phyloP scores from a whole-genome alignment of 2,329 filamentous ascomycete species.

The Thelonectria blattea region DNA sequence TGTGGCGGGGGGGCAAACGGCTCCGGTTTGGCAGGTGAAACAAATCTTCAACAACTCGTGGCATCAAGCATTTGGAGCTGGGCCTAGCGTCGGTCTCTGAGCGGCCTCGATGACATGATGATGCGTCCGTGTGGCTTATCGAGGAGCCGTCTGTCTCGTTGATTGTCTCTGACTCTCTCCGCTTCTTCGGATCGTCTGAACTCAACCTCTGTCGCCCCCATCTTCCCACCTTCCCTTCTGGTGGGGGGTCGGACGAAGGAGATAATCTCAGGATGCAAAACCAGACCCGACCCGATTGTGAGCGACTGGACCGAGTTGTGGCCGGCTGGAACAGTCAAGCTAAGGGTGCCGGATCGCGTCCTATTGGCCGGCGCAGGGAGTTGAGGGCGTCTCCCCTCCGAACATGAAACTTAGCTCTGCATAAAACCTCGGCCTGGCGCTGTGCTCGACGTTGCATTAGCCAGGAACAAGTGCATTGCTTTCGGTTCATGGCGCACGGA shows the following conservation, averaged over 20 bases:
- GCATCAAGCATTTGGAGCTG: slow-evolving; percentile 22
- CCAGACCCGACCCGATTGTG: slow-evolving; percentile 29
- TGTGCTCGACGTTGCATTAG: slow-evolving; percentile 40
- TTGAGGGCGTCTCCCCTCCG: not conserved
- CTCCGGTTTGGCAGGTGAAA: slow-evolving; percentile 32
- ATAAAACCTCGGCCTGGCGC: slow-evolving; percentile 36
- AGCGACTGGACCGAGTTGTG: slow-evolving; percentile 36
- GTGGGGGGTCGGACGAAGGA: slow-evolving; percentile 26
- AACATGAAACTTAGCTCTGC: slow-evolving; percentile 47
- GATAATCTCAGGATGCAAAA: slow-evolving; percentile 16
- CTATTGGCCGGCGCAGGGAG: slow-evolving; percentile 38
- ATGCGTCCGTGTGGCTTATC: slow-evolving; percentile 20
- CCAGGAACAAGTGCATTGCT: slow-evolving; percentile 35
- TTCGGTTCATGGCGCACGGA: slow-evolving; percentile 26
- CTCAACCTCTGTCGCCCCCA: slow-evolving; percentile 8
- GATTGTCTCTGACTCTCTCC: slow-evolving; percentile 21
- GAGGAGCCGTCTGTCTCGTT: slow-evolving; percentile 23
- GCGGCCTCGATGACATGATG: slow-evolving; percentile 19
- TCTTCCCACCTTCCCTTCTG: slow-evolving; percentile 25
- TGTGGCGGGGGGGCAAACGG: slow-evolving; percentile 21
- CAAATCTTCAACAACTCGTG: slow-evolving; percentile 27
- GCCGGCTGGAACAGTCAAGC: slow-evolving; percentile 25
- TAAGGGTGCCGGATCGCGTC: slow-evolving; percentile 33
- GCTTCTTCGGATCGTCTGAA: slow-evolving; percentile 20
- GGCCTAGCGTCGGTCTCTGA: slow-evolving; percentile 17